Base-by-base conservation (phyloP, 148 eudicot genomes). In the Fagopyrum esculentum region DNA sequence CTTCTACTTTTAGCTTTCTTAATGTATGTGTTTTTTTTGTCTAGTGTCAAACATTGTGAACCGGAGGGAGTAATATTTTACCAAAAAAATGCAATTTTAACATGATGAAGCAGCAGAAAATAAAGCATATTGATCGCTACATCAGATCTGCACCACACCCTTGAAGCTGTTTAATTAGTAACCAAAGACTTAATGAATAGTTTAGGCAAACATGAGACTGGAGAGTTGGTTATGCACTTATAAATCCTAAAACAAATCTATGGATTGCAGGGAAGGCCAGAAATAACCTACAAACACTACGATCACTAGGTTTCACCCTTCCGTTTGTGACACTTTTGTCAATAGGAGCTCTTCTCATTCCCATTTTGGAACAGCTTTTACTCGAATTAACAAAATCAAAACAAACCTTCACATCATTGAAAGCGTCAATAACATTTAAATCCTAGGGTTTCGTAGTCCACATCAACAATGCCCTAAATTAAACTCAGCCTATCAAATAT, bases 381-480 rank as follows among this genome's bases (percentile, higher is more conserved):
- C 13, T 59, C 16, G 4, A 60, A 30, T 60, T 59, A 7, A 60
- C 13, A 60, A 22, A 22, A 66, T n/a, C 45, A 66, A 13, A 4
- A 43, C 47, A 12, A 66, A 66, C 4, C 7, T 29, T 48, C 73
- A 71, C 0, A 45, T 9, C 15, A n/a, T 71, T 71, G 51, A 46
- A 47, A 71, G 10, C 74, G n/a, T 26, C 30, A 9, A 47, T 15
- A 48, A 30, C 6, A 43, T 45, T 6, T 46, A 44, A 43, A 44
- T 16, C 4, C 48, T 17, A 45, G 73, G 30, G 55, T 71, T 69
- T 71, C 55, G n/a, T 47, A 46, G 54, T 45, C 29, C 16, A 9
- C 15, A 45, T 71, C 55, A 71, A 71, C 55, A 19, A 66, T n/a
- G 9, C 17, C 69, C 71, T 66, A 66, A 66, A 66, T 40, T 15